Base-by-base conservation (phyloP, 768 basidiomycete genomes). In the Leccinellum luteum region DNA sequence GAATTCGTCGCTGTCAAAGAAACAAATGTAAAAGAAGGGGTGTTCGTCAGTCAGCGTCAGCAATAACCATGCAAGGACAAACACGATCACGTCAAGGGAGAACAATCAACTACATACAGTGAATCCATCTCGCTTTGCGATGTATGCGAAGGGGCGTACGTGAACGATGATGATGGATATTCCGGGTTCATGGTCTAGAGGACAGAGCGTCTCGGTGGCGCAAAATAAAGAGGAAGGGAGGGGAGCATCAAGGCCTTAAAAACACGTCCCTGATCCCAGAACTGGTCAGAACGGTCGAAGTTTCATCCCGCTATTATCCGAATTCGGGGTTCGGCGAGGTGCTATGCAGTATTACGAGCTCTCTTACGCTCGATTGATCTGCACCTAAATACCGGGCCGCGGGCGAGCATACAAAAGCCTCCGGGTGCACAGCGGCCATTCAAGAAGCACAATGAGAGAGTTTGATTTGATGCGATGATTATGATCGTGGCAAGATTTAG, bases 1-100 rank as follows among this genome's bases (percentile, higher is more conserved):
- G n/a, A 67, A 52, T 48, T 61, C 65, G 12, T 66, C 65, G 0
- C 65, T 66, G 57, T 41, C 41, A 10, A 41, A 41, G 41, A 12
- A 41, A 19, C 38, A 10, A 19, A 41, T 9, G 0, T 41, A 19
- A 19, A 12, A 15, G 6, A 19, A 21, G 13, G 21, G 47, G 47
- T 17, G 19, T 4, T 21, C 7, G 12, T 3, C 21, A 19, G 44
- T 45, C 21, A 34, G 12, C 5, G 43, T 64, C 47, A 64, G 58
- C 30, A 6, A 34, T 14, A 32, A 23, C 7, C 7, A 10, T 21
- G 28, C 21, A 19, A 48, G 10, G 13, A 48, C 41, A 34, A 15
- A 38, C 2, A 6, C 4, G 31, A 13, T 15, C 10, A 15, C 8
- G 32, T 51, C 27, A 15, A 31, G 12, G 19, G 25, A 12, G 21